Base-by-base conservation (phyloP, 2,329 filamentous ascomycete species). In the Didymella sp. region DNA sequence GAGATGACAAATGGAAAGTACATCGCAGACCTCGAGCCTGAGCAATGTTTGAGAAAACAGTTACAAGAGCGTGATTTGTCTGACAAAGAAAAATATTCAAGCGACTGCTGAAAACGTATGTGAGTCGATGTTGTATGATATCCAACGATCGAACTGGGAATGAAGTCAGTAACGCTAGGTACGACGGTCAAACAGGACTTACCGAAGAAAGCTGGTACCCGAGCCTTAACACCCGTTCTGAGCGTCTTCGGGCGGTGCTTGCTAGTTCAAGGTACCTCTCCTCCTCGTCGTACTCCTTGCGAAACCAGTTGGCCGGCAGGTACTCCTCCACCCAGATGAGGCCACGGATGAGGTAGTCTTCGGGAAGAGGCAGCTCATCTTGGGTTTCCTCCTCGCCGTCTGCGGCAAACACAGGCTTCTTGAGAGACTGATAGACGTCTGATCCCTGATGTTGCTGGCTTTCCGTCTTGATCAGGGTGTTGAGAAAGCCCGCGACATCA, bases 331-430 rank as follows among this genome's bases (percentile, higher is more conserved):
- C 78, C 78, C 86, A 90, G 1, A 86, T 71, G 1, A 90, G 76
- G 0, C 89, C 89, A 1, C 87, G 80, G 52, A 91, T 81, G 0
- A 84, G 80, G 61, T 85, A 90, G 58, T 92, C 89, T 45, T 92
- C 89, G 0, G 88, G 87, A 0, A 92, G 71, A 0, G 89, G 88
- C 0, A 81, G 78, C 1, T 79, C 79, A 0, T 79, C 70, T 9
- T 37, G 15, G 8, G 31, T 17, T 1, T 75, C 74, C 27, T 79
- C 77, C 6, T 40, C 25, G 6, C 56, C 53, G 21, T 66, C 60
- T 4, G 77, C 76, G 0, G 84, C 84, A 54, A 89, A 87, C 0
- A 74, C 37, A 12, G 62, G 40, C n/a, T 67, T 1, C 13, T 63
- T 42, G 8, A 73, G 44, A 6, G 70, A 41, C 68, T 71, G 27